Conservation (phyloP, 495 filamentous ascomycete genomes). For the Cercophora samala region DNA sequence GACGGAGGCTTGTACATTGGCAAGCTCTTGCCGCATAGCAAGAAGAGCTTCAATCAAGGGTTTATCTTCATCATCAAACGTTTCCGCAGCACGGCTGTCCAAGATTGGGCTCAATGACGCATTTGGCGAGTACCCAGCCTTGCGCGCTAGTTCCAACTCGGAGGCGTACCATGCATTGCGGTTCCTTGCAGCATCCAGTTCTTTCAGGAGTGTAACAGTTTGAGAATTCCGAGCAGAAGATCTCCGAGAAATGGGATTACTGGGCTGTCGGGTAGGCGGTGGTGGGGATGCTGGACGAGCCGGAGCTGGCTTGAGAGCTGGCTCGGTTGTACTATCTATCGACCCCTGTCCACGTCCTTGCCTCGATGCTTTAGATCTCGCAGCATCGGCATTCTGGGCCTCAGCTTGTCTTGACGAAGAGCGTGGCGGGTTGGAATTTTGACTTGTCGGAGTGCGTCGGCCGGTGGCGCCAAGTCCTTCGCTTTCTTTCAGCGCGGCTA, state of each 20-base stretch:
- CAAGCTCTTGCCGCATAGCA: slow-evolving; percentile 79
- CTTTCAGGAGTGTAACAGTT: slow-evolving; percentile 65
- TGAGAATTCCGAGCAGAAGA: slow-evolving; percentile 55
- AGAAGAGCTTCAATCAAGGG: slow-evolving; percentile 91
- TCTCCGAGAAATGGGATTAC: slow-evolving; percentile 47
- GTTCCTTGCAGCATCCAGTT: slow-evolving; percentile 76
- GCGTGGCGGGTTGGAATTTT: slow-evolving; percentile 27
- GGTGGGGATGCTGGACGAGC: slow-evolving; percentile 51
- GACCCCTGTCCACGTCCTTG: slow-evolving; percentile 47
- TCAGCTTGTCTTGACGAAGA: slow-evolving; percentile 33
- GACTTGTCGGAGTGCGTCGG: slow-evolving; percentile 57
- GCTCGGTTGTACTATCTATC: slow-evolving; percentile 49
- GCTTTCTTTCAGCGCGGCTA: slow-evolving; percentile 38
- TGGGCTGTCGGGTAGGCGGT: slow-evolving; percentile 49
- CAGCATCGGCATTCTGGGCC: slow-evolving; percentile 23
- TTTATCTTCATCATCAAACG: slow-evolving; percentile 83
- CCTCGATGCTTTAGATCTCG: slow-evolving; percentile 34
- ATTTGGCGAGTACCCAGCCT: slow-evolving; percentile 78
- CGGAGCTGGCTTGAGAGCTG: slow-evolving; percentile 39
- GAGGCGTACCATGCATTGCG: slow-evolving; percentile 97
- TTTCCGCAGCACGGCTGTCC: slow-evolving; percentile 71
- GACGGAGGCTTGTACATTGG: slow-evolving; percentile 79
- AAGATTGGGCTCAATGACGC: slow-evolving; percentile 67
- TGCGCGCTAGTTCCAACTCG: slow-evolving; percentile 83
- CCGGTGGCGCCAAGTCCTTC: slow-evolving; percentile 51